Evolutionary conservation across 1,284 basidiomycete species (phyloP).

Genomic region (Boletellus deceptivus): DNA sequence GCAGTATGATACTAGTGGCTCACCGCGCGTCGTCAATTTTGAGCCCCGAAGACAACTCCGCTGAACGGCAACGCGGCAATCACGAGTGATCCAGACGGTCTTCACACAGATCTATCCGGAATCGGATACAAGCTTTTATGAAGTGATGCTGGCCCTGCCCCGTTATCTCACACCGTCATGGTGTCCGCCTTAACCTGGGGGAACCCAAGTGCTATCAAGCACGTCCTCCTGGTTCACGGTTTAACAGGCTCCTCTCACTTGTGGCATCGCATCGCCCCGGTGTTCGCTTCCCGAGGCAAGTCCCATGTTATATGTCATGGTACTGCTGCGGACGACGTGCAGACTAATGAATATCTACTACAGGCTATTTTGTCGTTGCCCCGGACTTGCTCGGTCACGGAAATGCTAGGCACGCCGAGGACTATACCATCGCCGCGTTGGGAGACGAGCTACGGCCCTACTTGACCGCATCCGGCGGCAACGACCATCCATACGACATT

Average conservation of each 20-base stretch:
- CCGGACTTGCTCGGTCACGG: conserved; percentile 22
- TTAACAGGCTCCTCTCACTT: conserved; percentile 2
- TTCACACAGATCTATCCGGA: too few species aligned
- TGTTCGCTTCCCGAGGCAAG: conserved; percentile 16
- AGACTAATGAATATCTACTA: background rate
- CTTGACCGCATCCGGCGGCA: background rate
- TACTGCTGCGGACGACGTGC: background rate
- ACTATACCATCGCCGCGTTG: conserved; percentile 16
- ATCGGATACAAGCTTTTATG: too few species aligned
- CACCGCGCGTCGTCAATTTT: too few species aligned
- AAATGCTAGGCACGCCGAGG: conserved; percentile 6
- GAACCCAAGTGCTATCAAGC: conserved; percentile 16
- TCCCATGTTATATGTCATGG: background rate
- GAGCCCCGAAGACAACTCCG: too few species aligned
- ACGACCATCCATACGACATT: conserved; percentile 4
- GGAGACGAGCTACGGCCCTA: conserved; percentile 14
- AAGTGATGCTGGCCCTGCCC: too few species aligned
- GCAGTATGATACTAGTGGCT: too few species aligned
- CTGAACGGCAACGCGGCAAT: too few species aligned
- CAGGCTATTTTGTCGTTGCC: conserved; percentile 18
- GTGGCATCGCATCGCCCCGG: conserved; percentile 10
- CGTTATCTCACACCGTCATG: too few species aligned
- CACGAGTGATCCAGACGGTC: too few species aligned
- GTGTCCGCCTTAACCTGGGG: conserved; percentile 15
- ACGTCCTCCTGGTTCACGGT: conserved; percentile 19